Conservation (phyloP, 1,139 yeast genomes). For the Groenewaldozyma sp. region DNA sequence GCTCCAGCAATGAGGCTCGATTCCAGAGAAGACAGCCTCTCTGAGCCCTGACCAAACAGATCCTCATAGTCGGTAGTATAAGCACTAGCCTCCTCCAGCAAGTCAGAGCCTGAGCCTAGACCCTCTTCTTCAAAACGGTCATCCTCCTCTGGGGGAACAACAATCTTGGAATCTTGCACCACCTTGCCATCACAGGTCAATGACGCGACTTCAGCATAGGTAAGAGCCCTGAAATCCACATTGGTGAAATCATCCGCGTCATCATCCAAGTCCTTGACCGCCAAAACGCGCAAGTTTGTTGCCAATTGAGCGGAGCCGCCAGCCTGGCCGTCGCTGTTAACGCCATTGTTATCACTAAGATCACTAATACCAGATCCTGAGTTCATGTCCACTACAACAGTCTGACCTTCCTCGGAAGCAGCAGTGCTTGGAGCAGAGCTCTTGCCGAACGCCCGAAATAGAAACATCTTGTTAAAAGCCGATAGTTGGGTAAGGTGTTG, state of each 20-base stretch:
- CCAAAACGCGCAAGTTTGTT: conserved; percentile 3
- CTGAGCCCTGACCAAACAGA: too few relatives aligned
- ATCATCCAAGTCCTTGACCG: conserved; percentile 15
- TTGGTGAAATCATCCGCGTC: conserved; percentile 36
- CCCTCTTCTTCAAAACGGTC: conserved; percentile 2
- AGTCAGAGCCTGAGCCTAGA: too few relatives aligned
- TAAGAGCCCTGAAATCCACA: conserved; percentile 37
- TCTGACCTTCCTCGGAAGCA: not conserved
- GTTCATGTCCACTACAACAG: not conserved
- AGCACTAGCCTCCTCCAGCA: conserved; percentile 1
- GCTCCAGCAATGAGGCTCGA: not conserved
- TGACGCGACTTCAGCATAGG: conserved; percentile 46
- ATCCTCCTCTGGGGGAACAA: conserved; percentile 1
- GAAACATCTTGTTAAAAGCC: too few relatives aligned
- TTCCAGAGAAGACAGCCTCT: conserved; percentile 3
- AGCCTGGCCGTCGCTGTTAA: too few relatives aligned
- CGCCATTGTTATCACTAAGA: too few relatives aligned
- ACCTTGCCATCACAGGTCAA: conserved; percentile 5
- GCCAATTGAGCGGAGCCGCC: too few relatives aligned
- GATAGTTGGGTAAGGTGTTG: too few relatives aligned
- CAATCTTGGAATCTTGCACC: conserved; percentile 4
- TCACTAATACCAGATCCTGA: too few relatives aligned
- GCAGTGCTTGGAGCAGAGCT: not conserved
- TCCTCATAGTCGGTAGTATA: conserved; percentile 1
- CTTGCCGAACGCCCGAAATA: not conserved